Evolutionary conservation across 1,139 yeast species (phyloP).

Genomic region (Scheffersomyces parashehatae): DNA sequence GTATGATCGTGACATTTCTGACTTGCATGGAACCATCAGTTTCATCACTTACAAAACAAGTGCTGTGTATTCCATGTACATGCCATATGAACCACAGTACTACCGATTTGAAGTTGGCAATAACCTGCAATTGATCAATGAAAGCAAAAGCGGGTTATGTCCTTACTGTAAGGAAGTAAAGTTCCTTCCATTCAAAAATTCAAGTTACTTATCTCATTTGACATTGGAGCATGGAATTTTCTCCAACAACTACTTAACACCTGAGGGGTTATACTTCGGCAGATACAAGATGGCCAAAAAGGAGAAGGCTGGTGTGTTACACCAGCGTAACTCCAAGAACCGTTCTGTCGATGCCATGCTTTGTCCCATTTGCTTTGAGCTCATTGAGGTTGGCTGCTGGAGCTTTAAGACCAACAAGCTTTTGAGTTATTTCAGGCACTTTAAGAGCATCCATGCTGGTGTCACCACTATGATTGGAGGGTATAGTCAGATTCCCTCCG

Average conservation of each 20-base stretch:
- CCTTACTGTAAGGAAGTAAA: slow-evolving; percentile 31
- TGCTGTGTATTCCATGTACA: slow-evolving; percentile 14
- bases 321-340: slow-evolving; percentile 2
- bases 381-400: slow-evolving; percentile 21
- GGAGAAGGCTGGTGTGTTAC: no score
- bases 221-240: slow-evolving; percentile 37
- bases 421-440: slow-evolving; percentile 21
- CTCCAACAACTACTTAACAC: slow-evolving; percentile 30
- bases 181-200: slow-evolving; percentile 34
- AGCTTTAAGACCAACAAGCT: slow-evolving; percentile 17
- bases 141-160: slow-evolving; percentile 33
- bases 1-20: slow-evolving; percentile 7
- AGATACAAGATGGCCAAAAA: slow-evolving; percentile 9
- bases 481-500: slow-evolving; percentile 5
- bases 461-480: not conserved
- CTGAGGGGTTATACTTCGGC: slow-evolving; percentile 20
- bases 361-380: slow-evolving; percentile 18
- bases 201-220: slow-evolving; percentile 34
- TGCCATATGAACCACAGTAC: slow-evolving; percentile 32
- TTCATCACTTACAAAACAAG: slow-evolving; percentile 23
- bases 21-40: slow-evolving; percentile 7
- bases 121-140: slow-evolving; percentile 18
- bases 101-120: slow-evolving; percentile 25
- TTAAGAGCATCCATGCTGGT: slow-evolving; percentile 11
- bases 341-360: slow-evolving; percentile 15